These are phyloP conservation scores for Aspergillus transmontanensis DNA, from an alignment of 2,329 filamentous ascomycete species.

Conservation along the genomic window DNA sequence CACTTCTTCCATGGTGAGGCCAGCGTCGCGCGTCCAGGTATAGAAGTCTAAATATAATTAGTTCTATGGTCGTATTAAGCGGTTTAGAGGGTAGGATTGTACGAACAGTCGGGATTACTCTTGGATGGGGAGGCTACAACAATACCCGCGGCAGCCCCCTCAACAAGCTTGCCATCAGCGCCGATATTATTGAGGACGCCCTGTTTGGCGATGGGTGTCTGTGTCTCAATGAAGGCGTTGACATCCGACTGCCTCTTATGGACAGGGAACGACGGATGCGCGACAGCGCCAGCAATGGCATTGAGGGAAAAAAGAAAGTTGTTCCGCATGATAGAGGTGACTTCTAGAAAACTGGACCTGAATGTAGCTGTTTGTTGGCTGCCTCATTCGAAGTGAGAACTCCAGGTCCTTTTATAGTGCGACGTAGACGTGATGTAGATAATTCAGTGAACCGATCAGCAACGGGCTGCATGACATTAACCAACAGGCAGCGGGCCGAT, in stretches of 20 bases:
- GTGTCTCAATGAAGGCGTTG: constrained; percentile 11
- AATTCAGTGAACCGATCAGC: neutral
- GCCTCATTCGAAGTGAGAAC: neutral
- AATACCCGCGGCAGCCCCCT: constrained; percentile 53
- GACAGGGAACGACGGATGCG: constrained; percentile 1
- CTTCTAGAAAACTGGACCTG: neutral
- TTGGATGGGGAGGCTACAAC: constrained; percentile 59
- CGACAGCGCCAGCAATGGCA: constrained; percentile 6
- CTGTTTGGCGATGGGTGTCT: constrained; percentile 14
- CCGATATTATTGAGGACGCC: constrained; percentile 22
- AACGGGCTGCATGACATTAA: constrained; percentile 3
- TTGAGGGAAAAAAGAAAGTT: constrained; percentile 5
- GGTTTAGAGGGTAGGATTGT: neutral
- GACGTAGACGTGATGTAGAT: neutral
- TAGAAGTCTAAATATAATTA: constrained; percentile 62
- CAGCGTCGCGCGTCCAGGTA: constrained; percentile 75
- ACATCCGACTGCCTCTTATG: constrained; percentile 9
- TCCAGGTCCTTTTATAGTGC: neutral
- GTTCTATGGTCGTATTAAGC: neutral
- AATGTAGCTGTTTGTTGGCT: neutral
- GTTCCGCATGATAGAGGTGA: neutral
- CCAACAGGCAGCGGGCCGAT: constrained; percentile 14
- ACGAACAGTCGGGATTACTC: constrained; percentile 54
- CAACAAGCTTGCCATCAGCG: constrained; percentile 29
- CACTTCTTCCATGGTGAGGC: constrained; percentile 68